Evolutionary conservation across 2,329 filamentous ascomycete genomes (phyloP), one percentile per base, ranked within the genome.

Genomic region (Diplodia seriata): DNA sequence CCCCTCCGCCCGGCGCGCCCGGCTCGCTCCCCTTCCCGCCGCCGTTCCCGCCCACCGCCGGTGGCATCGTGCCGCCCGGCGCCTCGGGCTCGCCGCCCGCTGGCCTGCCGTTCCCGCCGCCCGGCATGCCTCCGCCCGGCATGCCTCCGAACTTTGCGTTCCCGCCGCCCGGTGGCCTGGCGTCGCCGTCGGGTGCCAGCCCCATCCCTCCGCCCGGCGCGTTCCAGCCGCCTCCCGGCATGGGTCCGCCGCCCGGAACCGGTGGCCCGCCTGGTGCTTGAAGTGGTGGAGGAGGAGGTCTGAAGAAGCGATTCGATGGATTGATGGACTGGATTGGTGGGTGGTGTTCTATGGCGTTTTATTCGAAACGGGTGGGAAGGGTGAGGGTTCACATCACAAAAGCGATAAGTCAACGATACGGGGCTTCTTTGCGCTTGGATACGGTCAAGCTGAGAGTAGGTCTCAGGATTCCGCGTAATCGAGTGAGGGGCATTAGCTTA

Each of bases 101-200:
- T 29, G 76, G 75, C n/a, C 77, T 79, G 73, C 79, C 77, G 1
- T 80, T 80, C 68, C 78, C 79, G 33, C 79, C 80, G 20, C 79
- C 79, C 9, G 62, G 62, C 7, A 56, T 56, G 38, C 49, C 56
- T n/a, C 55, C 66, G 43, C 70, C 69, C 26, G 73, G 71, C 9
- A 76, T 78, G 73, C 76, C 76, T 3, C 69, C 70, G 55, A 68
- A 71, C 67, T 71, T 71, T 49, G 54, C 65, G n/a, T 70, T 70
- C 29, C 67, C 69, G 8, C 69, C 66, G 15, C 64, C 38, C 11
- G 57, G 50, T 18, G 66, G 47, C 15, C 12, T 38, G 18, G 20
- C 49, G n/a, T 18, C 49, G 20, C 40, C 47, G 18, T 54, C 43
- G 9, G 55, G 66, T 1, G 56, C 31, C 9, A 67, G 66, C 26